Conservation (phyloP, 2,329 filamentous ascomycete genomes). For the Hypoxylon sp. region DNA sequence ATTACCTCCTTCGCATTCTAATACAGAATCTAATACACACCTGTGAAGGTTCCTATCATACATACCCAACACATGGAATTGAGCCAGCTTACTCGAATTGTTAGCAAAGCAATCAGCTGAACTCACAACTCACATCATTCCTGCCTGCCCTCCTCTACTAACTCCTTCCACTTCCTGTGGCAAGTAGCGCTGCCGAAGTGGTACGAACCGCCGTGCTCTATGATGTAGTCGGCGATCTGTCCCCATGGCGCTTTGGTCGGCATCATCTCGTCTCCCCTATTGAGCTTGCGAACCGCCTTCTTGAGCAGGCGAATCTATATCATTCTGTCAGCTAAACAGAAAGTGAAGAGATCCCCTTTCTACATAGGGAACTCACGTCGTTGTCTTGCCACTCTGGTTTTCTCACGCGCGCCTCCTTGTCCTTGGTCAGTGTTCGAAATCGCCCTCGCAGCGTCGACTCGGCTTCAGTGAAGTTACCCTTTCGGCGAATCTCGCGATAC, state of each 20-base stretch:
- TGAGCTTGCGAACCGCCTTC: conserved; percentile 59
- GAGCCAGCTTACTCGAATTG: conserved; percentile 20
- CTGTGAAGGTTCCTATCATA: conserved; percentile 38
- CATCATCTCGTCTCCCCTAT: conserved; percentile 51
- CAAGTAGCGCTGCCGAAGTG: conserved; percentile 72
- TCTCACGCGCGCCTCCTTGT: conserved; percentile 72
- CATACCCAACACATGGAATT: conserved; percentile 31
- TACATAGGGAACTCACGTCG: conserved; percentile 69
- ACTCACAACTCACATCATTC: conserved; percentile 22
- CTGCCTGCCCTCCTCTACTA: conserved; percentile 52
- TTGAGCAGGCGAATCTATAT: conserved; percentile 62
- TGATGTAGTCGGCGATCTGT: conserved; percentile 68
- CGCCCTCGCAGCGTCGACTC: conserved; percentile 81
- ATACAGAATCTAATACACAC: conserved; percentile 47
- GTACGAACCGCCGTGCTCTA: conserved; percentile 67
- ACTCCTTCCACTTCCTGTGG: conserved; percentile 69
- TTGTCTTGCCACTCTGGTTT: conserved; percentile 74
- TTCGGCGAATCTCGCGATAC: conserved; percentile 73
- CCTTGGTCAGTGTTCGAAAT: conserved; percentile 75
- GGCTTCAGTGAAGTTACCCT: conserved; percentile 71
- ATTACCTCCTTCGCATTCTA: conserved; percentile 33
- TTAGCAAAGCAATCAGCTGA: conserved; percentile 8
- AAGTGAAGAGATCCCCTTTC: not conserved
- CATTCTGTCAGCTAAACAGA: conserved; percentile 6
- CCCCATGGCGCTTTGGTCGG: conserved; percentile 69